Evolutionary conservation across 2,329 filamentous ascomycete species (phyloP), one percentile per base, ranked within the genome.

Genomic region (Knoxdaviesia capensis): DNA sequence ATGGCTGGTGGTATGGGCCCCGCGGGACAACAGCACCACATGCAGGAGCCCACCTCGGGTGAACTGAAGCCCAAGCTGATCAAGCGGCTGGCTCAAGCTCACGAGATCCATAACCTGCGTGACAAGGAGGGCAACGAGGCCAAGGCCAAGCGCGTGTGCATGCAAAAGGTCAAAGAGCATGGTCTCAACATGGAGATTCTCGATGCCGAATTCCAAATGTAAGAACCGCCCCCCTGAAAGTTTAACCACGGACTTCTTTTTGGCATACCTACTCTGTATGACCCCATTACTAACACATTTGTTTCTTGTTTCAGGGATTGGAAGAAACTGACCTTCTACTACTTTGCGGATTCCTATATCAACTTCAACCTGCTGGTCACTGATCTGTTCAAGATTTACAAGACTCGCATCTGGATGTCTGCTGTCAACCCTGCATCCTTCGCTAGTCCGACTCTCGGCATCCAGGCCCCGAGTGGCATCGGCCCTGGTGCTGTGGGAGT

Each of bases 341-440:
- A 96, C 62, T 98, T 94, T 56, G 88, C 90, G 42, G 87, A 94
- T 54, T 77, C 85, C 1, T 98, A 98, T 57, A 94, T 98, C 66
- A 96, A 96, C 63, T 98, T 98, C 69, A 98, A 98, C 57, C 84
- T 85, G 2, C 74, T 98, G 10, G 90, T 98, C 42, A 94, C 87
- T 0, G 90, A 98, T 56, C 69, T 98, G 8, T 98, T 96, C 71
- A 96, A 96, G 62, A 88, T 96, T 47, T 98, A 96, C 69, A 98
- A 98, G 66, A 94, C 88, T 28, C 77, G 92, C 51, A 98, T 98
- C 53, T 98, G 90, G 90, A 94, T 98, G 84, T 96, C 88, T 5
- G 90, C 90, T 4, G 93, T 98, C 59, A 98, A 98, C 56, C 90
- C 90, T 6, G 90, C 88, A 5, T 94, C 88, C 0, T 94, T 96